These are phyloP conservation scores for Lycium ferocissimum DNA, from an alignment of 257 asterid genomes.

Conservation along the genomic window DNA sequence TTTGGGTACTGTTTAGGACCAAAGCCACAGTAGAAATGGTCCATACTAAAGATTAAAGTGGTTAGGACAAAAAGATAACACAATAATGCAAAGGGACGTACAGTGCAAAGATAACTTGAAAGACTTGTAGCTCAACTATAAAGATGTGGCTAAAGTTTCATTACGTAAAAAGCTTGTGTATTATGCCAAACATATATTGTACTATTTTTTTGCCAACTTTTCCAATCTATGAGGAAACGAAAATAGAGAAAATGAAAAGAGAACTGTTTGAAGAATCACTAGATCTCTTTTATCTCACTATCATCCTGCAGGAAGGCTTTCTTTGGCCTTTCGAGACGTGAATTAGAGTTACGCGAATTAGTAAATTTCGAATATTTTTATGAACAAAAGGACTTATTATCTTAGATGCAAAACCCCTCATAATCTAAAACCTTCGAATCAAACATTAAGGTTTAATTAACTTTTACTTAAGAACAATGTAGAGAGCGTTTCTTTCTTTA, in stretches of 20 bases:
- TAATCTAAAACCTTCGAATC: neutral
- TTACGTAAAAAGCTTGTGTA: neutral
- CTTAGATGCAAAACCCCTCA: neutral
- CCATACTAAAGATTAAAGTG: constrained; percentile 23
- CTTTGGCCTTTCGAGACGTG: neutral
- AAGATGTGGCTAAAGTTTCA: constrained; percentile 2
- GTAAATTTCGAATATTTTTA: neutral
- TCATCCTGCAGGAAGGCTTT: neutral
- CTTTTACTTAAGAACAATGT: no score
- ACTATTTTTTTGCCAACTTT: constrained; percentile 18
- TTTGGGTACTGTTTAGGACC: neutral
- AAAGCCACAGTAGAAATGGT: constrained; percentile 17
- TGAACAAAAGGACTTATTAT: neutral
- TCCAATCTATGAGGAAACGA: neutral
- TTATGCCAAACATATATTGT: neutral
- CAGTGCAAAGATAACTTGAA: constrained; percentile 20
- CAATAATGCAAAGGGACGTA: constrained; percentile 18
- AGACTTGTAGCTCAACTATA: neutral
- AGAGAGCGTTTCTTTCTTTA: no score
- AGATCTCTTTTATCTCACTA: neutral
- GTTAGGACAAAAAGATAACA: constrained; percentile 14
- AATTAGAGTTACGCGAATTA: neutral
- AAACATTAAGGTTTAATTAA: no score
- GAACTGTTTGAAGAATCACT: neutral
- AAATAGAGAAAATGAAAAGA: neutral